Percentiles rank a stretch among this genome's conserved stretches.
phyloP scores from a whole-genome alignment of 1,139 yeast species.

The Blastobotrys persicus region DNA sequence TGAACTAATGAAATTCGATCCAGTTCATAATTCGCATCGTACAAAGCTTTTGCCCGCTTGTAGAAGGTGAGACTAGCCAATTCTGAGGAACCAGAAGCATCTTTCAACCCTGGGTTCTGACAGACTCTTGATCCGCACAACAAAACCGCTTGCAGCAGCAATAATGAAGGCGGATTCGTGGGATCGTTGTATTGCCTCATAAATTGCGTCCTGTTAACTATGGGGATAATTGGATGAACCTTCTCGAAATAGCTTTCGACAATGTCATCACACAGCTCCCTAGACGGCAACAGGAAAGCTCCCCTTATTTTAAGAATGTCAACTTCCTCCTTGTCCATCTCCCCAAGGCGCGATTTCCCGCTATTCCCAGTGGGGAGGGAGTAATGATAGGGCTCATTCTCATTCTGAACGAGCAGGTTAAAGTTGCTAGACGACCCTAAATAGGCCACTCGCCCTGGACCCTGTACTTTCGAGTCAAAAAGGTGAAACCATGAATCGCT shows the following conservation, averaged over 20 bases:
- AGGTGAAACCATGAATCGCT: conserved; percentile 19
- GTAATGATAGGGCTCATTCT: conserved; percentile 35
- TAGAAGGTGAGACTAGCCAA: conserved; percentile 65
- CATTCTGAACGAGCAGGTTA: conserved; percentile 35
- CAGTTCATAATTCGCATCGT: conserved; percentile 69
- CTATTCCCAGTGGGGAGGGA: conserved; percentile 36
- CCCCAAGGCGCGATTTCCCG: conserved; percentile 32
- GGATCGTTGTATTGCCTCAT: conserved; percentile 59
- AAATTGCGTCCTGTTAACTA: conserved; percentile 63
- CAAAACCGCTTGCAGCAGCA: conserved; percentile 66
- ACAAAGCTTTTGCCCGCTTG: conserved; percentile 73
- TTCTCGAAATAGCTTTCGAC: conserved; percentile 63
- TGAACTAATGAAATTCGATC: conserved; percentile 70
- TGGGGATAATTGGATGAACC: conserved; percentile 70
- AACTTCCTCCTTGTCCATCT: conserved; percentile 62
- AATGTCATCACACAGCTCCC: conserved; percentile 59
- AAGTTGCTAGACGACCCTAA: conserved; percentile 37
- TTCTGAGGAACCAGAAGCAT: conserved; percentile 54
- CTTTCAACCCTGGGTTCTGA: conserved; percentile 54
- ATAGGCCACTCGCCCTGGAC: conserved; percentile 33
- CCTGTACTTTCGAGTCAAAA: conserved; percentile 24
- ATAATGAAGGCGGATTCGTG: conserved; percentile 61
- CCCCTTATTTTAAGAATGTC: conserved; percentile 68
- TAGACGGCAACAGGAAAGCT: conserved; percentile 66
- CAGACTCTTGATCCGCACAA: conserved; percentile 69